Evolutionary conservation across 768 basidiomycete genomes (phyloP).

Genomic region (Lactarius tabidus): DNA sequence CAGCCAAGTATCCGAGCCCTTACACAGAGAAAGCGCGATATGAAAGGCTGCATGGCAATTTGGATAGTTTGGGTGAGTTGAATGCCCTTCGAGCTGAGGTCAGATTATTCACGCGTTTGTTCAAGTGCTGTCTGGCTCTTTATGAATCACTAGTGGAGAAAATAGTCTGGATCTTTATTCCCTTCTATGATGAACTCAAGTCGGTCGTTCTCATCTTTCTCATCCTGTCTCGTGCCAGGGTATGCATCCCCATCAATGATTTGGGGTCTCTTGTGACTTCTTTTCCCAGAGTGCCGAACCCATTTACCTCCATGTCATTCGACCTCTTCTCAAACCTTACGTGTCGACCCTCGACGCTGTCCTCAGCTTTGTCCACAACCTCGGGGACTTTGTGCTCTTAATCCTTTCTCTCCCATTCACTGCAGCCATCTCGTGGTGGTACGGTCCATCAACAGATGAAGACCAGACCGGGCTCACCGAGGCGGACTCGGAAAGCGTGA

Average conservation of each 20-base stretch:
- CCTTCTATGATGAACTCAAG: slow-evolving; percentile 84
- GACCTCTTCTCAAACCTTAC: slow-evolving; percentile 76
- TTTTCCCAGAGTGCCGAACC: slow-evolving; percentile 74
- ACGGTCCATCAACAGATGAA: slow-evolving; percentile 25
- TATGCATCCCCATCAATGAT: slow-evolving; percentile 29
- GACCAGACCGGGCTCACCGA: slow-evolving; percentile 21
- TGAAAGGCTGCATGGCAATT: slow-evolving; percentile 79
- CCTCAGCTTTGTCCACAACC: slow-evolving; percentile 55
- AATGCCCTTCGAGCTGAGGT: slow-evolving; percentile 5
- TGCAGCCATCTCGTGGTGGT: slow-evolving; percentile 34
- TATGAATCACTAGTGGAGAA: slow-evolving; percentile 67
- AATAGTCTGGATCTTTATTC: slow-evolving; percentile 65
- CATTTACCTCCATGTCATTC: slow-evolving; percentile 73
- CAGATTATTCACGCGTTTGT: slow-evolving; percentile 22
- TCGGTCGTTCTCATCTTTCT: slow-evolving; percentile 68
- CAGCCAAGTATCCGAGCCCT: slow-evolving; percentile 62
- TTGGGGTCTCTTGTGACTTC: neutral
- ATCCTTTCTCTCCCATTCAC: slow-evolving; percentile 40
- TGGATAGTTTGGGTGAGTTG: slow-evolving; percentile 81
- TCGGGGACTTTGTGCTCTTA: slow-evolving; percentile 58
- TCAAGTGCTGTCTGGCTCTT: slow-evolving; percentile 59
- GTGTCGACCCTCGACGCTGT: slow-evolving; percentile 57
- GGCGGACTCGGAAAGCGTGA: slow-evolving; percentile 23
- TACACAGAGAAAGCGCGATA: slow-evolving; percentile 73
- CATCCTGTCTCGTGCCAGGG: slow-evolving; percentile 69